These are phyloP conservation scores for Amauroascus niger DNA, from an alignment of 2,329 filamentous ascomycete species.

Conservation along the genomic window DNA sequence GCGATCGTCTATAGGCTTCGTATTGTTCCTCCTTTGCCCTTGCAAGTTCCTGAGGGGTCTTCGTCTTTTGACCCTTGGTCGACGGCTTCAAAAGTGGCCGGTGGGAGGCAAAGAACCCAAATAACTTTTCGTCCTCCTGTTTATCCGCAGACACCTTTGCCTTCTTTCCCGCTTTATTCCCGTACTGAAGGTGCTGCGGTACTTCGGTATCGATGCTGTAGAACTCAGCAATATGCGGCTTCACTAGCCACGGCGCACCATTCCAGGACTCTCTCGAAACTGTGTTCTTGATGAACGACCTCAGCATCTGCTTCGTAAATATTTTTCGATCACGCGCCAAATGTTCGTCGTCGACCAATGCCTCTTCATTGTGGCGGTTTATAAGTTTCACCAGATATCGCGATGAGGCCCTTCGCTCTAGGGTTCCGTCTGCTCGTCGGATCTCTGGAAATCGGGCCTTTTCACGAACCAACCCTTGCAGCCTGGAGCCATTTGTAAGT, in stretches of 20 bases:
- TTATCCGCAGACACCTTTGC: constrained; percentile 59
- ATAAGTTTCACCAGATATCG: constrained; percentile 72
- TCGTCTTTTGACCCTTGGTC: constrained; percentile 58
- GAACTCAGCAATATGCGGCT: constrained; percentile 67
- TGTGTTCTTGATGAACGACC: constrained; percentile 90
- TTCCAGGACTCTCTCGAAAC: constrained; percentile 88
- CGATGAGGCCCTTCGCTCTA: constrained; percentile 58
- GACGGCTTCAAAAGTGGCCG: constrained; percentile 61
- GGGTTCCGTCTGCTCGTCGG: constrained; percentile 54
- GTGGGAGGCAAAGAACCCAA: constrained; percentile 43
- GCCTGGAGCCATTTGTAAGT: constrained; percentile 56
- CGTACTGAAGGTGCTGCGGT: constrained; percentile 70
- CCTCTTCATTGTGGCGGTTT: constrained; percentile 59
- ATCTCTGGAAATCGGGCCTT: constrained; percentile 65
- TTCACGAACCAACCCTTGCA: constrained; percentile 69
- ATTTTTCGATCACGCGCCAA: constrained; percentile 79
- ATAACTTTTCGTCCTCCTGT: constrained; percentile 40
- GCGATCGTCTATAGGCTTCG: constrained; percentile 40
- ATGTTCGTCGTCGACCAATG: constrained; percentile 68
- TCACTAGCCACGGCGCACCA: constrained; percentile 94
- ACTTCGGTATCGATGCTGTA: constrained; percentile 84
- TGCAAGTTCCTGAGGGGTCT: constrained; percentile 41
- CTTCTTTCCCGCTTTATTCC: constrained; percentile 70
- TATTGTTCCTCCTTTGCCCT: constrained; percentile 39
- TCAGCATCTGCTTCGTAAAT: constrained; percentile 88